Conservation (phyloP, 176 grass and related monocot genomes). For the Pontederia paniculata region DNA sequence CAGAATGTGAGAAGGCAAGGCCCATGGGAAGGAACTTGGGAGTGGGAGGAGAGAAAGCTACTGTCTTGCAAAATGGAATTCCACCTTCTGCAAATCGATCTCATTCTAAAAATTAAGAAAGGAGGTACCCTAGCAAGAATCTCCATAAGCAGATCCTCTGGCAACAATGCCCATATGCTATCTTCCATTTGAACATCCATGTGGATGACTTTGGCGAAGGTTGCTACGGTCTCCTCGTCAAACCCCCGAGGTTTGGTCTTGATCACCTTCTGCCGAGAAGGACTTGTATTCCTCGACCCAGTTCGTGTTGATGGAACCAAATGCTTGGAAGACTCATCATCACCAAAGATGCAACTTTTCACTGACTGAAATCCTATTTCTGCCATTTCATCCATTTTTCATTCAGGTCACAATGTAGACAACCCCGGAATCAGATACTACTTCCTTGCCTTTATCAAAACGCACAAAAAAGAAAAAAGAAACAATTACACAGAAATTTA, state of each 20-base stretch:
- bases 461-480: not conserved
- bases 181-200: slow-evolving; percentile 66
- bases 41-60: slow-evolving; percentile 61
- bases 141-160: slow-evolving; percentile 71
- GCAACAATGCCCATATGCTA: slow-evolving; percentile 49
- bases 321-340: slow-evolving; percentile 1
- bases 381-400: slow-evolving; percentile 4
- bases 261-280: slow-evolving; percentile 58
- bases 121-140: slow-evolving; percentile 84
- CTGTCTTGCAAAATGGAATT: slow-evolving; percentile 44
- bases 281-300: slow-evolving; percentile 42
- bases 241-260: slow-evolving; percentile 76
- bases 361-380: slow-evolving; percentile 7
- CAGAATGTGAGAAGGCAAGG: slow-evolving; percentile 80
- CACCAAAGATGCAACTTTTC: not conserved
- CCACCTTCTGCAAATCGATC: slow-evolving; percentile 64
- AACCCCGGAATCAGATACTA: too few species aligned
- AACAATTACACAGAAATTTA: not conserved
- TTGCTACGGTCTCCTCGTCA: slow-evolving; percentile 63
- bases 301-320: slow-evolving; percentile 2
- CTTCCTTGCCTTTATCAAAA: not conserved
- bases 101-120: slow-evolving; percentile 69
- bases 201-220: slow-evolving; percentile 28
- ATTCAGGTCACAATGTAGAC: not conserved
- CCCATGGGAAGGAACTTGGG: slow-evolving; percentile 57